Percentiles rank a stretch among this genome's conserved stretches.
Evolutionary conservation across 768 basidiomycete species (phyloP).

Genomic region (Saitozyma sp.): DNA sequence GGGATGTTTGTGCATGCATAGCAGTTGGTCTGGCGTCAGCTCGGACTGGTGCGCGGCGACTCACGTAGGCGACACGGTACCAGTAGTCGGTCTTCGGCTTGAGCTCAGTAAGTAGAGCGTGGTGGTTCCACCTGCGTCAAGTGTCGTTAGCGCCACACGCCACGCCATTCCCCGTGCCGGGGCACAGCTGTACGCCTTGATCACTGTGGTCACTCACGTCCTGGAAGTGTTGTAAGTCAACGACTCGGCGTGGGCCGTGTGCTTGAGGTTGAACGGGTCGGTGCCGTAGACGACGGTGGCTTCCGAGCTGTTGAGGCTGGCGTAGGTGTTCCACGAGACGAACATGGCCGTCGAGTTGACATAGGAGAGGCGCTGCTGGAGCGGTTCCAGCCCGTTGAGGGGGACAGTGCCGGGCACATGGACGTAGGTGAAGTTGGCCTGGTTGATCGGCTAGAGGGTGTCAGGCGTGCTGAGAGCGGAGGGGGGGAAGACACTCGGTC

Average conservation of each 20-base stretch:
- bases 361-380: slow-evolving; percentile 15
- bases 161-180: no score
- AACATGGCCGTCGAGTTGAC: slow-evolving; percentile 7
- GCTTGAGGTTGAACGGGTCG: slow-evolving; percentile 5
- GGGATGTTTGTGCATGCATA: neutral
- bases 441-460: no score
- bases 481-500: no score
- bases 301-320: slow-evolving; percentile 6
- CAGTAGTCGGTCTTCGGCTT: slow-evolving; percentile 19
- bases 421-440: no score
- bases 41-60: no score
- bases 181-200: no score
- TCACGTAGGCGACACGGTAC: slow-evolving; percentile 10
- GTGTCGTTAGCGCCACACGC: no score
- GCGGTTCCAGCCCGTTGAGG: slow-evolving; percentile 6
- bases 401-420: slow-evolving; percentile 9
- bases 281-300: slow-evolving; percentile 12
- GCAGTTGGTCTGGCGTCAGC: neutral
- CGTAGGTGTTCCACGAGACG: slow-evolving; percentile 20
- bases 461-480: no score
- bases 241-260: neutral
- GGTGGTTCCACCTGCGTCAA: slow-evolving; percentile 4
- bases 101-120: slow-evolving; percentile 8
- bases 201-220: slow-evolving; percentile 1
- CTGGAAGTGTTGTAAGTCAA: slow-evolving; percentile 15